Evolutionary conservation across 129 eudicot species (phyloP).

Genomic region (Scalesia atractyloides): DNA sequence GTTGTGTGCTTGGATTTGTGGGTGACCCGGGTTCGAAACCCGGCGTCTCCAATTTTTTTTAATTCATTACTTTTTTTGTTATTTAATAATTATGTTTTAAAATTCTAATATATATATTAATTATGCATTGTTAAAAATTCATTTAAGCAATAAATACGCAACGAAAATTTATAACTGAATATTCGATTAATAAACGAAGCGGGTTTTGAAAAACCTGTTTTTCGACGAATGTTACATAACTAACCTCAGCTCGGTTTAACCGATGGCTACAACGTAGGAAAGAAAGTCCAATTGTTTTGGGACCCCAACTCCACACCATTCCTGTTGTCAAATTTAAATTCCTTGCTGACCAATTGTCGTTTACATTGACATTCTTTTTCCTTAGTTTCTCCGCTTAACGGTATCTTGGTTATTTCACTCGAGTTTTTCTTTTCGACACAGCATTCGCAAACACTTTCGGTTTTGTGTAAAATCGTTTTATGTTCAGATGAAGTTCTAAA

Average conservation of each 20-base stretch:
- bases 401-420: slow-evolving; percentile 29
- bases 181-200: too few relatives aligned
- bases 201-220: too few relatives aligned
- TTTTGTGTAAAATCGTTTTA: slow-evolving; percentile 23
- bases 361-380: slow-evolving; percentile 45
- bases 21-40: too few relatives aligned
- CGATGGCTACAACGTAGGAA: slow-evolving; percentile 78
- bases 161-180: too few relatives aligned
- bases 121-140: too few relatives aligned
- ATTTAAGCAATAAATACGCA: too few relatives aligned
- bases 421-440: slow-evolving; percentile 30
- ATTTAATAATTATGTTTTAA: too few relatives aligned
- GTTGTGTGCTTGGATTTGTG: too few relatives aligned
- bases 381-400: slow-evolving; percentile 39
- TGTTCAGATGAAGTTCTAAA: slow-evolving; percentile 32
- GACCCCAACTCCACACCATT: slow-evolving; percentile 60
- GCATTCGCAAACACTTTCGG: slow-evolving; percentile 37
- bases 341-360: slow-evolving; percentile 55
- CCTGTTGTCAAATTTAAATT: slow-evolving; percentile 75
- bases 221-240: too few relatives aligned
- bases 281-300: slow-evolving; percentile 82
- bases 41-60: too few relatives aligned
- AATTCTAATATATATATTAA: too few relatives aligned
- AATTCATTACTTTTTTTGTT: too few relatives aligned
- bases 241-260: slow-evolving; percentile 54